Percentiles rank a stretch among this genome's conserved stretches.
These are phyloP conservation scores for Lyophyllum decastes DNA, from an alignment of 768 basidiomycete genomes.

Conservation along the genomic window DNA sequence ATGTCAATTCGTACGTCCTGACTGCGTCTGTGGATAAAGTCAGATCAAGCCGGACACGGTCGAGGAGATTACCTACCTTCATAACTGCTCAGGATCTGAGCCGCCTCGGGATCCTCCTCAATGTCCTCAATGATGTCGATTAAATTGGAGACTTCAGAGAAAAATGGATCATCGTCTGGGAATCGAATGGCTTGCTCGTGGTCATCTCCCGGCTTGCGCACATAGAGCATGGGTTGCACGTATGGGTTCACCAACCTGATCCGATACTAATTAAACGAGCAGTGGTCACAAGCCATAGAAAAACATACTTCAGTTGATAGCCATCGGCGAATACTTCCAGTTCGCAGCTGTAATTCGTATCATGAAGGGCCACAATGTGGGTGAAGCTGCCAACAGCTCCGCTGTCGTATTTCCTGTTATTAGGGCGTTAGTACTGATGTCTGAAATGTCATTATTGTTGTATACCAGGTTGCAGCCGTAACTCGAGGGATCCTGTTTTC, in stretches of 20 bases:
- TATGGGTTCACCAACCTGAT: constrained; percentile 87
- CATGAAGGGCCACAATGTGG: constrained; percentile 90
- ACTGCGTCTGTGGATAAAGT: constrained; percentile 62
- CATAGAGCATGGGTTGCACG: constrained; percentile 83
- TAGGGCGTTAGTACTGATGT: neutral
- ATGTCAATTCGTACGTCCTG: constrained; percentile 88
- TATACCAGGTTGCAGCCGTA: constrained; percentile 87
- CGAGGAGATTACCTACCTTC: constrained; percentile 54
- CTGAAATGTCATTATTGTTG: neutral
- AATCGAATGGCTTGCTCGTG: constrained; percentile 70
- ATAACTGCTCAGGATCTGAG: constrained; percentile 80
- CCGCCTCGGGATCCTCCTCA: constrained; percentile 80
- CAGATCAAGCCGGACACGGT: neutral
- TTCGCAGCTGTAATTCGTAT: constrained; percentile 91
- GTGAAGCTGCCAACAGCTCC: constrained; percentile 93
- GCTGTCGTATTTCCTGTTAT: constrained; percentile 87
- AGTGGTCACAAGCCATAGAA: neutral
- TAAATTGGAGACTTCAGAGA: constrained; percentile 89
- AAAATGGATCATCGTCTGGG: constrained; percentile 88
- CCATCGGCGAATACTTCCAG: constrained; percentile 94
- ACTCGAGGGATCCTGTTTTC: constrained; percentile 94
- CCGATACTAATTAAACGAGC: neutral
- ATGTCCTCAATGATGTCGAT: constrained; percentile 90
- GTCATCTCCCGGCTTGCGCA: constrained; percentile 85
- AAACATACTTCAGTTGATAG: constrained; percentile 74